Conservation (phyloP, 495 filamentous ascomycete genomes). For the Hyaloscypha finlandica region DNA sequence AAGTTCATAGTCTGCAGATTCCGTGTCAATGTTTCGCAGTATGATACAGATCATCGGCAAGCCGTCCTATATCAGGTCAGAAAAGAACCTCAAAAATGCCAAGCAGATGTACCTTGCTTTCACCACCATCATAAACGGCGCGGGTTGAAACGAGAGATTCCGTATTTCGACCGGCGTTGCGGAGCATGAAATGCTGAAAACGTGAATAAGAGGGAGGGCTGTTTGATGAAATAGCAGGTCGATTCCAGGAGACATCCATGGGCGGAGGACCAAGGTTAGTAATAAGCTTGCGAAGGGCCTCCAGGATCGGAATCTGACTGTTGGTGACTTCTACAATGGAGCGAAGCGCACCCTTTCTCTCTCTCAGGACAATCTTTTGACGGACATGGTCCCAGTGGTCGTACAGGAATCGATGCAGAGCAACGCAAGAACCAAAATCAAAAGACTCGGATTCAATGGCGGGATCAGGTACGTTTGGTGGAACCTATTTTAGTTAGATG, state of each 20-base stretch:
- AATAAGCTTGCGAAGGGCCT: slow-evolving; percentile 57
- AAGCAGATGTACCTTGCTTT: slow-evolving; percentile 52
- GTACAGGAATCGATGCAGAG: slow-evolving; percentile 65
- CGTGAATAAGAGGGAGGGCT: slow-evolving; percentile 61
- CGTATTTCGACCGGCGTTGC: slow-evolving; percentile 61
- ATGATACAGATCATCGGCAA: slow-evolving; percentile 67
- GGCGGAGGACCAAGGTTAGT: slow-evolving; percentile 64
- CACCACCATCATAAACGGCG: slow-evolving; percentile 67
- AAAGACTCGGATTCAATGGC: slow-evolving; percentile 52
- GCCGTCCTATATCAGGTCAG: slow-evolving; percentile 48
- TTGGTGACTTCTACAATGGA: slow-evolving; percentile 50
- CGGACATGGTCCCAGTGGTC: slow-evolving; percentile 69
- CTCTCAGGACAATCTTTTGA: slow-evolving; percentile 59
- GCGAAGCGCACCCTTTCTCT: slow-evolving; percentile 51
- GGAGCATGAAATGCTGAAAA: slow-evolving; percentile 71
- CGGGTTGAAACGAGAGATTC: slow-evolving; percentile 60
- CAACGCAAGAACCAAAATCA: slow-evolving; percentile 67
- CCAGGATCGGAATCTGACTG: slow-evolving; percentile 48
- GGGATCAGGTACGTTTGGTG: slow-evolving; percentile 40
- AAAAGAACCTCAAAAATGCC: neutral
- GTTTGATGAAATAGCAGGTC: slow-evolving; percentile 58
- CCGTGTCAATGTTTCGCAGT: slow-evolving; percentile 61
- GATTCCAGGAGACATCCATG: slow-evolving; percentile 63
- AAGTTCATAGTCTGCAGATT: slow-evolving; percentile 60
- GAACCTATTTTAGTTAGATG: slow-evolving; percentile 37